Base-by-base conservation (phyloP, 768 basidiomycete genomes). In the Boletus insuetus region DNA sequence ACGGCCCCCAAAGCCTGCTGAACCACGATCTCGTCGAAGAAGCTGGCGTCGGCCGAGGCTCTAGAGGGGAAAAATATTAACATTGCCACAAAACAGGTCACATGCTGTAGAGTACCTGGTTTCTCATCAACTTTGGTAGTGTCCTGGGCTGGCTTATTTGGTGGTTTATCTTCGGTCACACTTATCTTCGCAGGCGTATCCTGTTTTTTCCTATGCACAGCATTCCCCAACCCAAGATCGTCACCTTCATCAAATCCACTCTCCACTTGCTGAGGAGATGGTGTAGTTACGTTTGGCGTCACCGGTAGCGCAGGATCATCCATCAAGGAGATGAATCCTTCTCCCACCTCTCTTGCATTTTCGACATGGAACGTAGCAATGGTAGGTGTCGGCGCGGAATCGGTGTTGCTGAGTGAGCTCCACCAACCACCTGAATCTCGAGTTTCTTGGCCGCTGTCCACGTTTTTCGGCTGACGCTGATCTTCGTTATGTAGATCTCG, bases 141-240 rank as follows among this genome's bases (percentile, higher is more conserved):
- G 35, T 66, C 61, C 14, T 62, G 55, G 16, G 48, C 58, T 34
- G 68, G 45, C n/a, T 64, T 42, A 43, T 58, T 43, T 12, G 59
- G 29, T 37, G 70, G 37, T 32, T 65, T 60, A 24, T 70, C 69
- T 10, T 64, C 64, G 11, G 57, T 58, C 9, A 29, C 29, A 6
- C 1, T 6, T 37, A 62, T 60, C 37, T 69, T 68, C 39, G 73
- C 62, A 34, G 70, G 66, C n/a, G 48, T 53, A 7, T 56, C 58
- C 22, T 49, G 67, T 44, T 73, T 77, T 45, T 65, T 64, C 65
- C 73, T 80, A 19, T 59, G 69, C 45, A 79, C 78, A 14, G 73
- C 76, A 65, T 98, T 99, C 3, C 94, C 93, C 58, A 98, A 79
- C 1, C 97, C 97, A 48, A 99, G 80, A 65, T 97, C 94, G 42